Percentiles rank a stretch among this genome's conserved stretches.
Conservation (phyloP, 192 early-diverging fungal genomes). For the Coemansia erecta region DNA sequence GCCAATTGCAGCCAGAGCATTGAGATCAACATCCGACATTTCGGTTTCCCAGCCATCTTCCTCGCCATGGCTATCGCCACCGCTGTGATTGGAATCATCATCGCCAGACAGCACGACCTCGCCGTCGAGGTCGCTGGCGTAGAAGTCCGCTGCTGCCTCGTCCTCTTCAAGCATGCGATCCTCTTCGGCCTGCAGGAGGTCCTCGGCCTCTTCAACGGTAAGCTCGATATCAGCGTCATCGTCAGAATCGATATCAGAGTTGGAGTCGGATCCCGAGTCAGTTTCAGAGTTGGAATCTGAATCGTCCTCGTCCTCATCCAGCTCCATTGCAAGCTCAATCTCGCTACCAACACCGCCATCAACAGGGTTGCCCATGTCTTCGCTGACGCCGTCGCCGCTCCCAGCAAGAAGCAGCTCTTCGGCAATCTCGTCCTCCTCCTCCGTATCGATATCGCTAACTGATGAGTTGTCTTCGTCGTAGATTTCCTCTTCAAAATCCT, state of each 20-base stretch:
- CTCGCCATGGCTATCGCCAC: constrained; percentile 8
- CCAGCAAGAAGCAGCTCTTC: constrained; percentile 43
- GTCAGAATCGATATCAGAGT: constrained; percentile 42
- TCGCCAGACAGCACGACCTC: constrained; percentile 56
- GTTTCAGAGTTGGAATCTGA: constrained; percentile 58
- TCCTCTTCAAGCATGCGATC: constrained; percentile 58
- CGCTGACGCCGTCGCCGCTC: constrained; percentile 69
- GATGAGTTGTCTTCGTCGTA: constrained; percentile 60
- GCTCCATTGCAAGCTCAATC: constrained; percentile 49
- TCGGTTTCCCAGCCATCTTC: constrained; percentile 38
- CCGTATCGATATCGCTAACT: constrained; percentile 66
- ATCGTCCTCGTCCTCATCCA: constrained; percentile 53
- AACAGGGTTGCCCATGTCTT: constrained; percentile 58
- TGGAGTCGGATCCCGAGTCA: constrained; percentile 57
- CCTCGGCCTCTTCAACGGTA: constrained; percentile 31
- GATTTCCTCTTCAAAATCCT: constrained; percentile 53
- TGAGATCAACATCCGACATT: constrained; percentile 27
- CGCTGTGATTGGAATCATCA: constrained; percentile 34
- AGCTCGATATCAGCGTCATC: constrained; percentile 37
- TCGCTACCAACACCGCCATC: constrained; percentile 56
- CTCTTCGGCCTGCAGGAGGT: constrained; percentile 45
- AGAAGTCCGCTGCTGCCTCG: constrained; percentile 57
- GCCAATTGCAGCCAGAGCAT: constrained; percentile 16
- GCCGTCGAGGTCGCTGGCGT: constrained; percentile 59
- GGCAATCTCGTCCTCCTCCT: constrained; percentile 67